Percentiles rank a stretch among this genome's conserved stretches.
Evolutionary conservation across 331 rosid genomes (phyloP).

Genomic region (Erythrophleum ivorense): DNA sequence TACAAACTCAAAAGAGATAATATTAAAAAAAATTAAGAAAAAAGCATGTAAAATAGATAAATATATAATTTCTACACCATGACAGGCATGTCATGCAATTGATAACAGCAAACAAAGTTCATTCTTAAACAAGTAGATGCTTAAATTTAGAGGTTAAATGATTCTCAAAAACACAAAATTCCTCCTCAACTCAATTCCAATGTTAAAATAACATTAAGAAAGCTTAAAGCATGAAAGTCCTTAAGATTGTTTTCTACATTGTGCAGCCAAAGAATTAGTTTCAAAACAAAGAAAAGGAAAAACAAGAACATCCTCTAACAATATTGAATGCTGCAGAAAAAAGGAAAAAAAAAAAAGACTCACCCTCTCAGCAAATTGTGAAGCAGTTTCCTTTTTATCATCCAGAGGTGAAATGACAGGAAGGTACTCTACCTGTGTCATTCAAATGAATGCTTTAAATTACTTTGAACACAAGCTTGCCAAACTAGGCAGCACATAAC

Average conservation of each 20-base stretch:
- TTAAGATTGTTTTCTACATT: neutral
- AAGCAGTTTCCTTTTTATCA: conserved; percentile 71
- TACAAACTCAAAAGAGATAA: conserved; percentile 17
- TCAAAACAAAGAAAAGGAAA: conserved; percentile 21
- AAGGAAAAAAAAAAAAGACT: conserved; percentile 41
- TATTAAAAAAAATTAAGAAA: neutral
- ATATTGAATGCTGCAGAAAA: neutral
- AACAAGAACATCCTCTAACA: neutral
- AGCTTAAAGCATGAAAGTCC: conserved; percentile 16
- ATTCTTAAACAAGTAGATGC: neutral
- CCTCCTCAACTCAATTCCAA: conserved; percentile 20
- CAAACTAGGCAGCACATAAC: neutral
- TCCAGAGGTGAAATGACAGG: conserved; percentile 65
- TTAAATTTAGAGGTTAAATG: neutral
- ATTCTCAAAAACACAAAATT: neutral
- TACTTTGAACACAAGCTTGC: conserved; percentile 30
- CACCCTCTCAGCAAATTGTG: conserved; percentile 72
- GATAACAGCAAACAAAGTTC: neutral
- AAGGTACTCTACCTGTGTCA: conserved; percentile 83
- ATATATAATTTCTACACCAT: neutral
- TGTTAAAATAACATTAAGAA: neutral
- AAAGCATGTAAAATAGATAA: neutral
- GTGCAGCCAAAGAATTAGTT: conserved; percentile 17
- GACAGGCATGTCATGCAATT: neutral
- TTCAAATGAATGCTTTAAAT: conserved; percentile 32